Conservation (phyloP, 2,329 filamentous ascomycete species). For the Fusarium chlamydosporum region DNA sequence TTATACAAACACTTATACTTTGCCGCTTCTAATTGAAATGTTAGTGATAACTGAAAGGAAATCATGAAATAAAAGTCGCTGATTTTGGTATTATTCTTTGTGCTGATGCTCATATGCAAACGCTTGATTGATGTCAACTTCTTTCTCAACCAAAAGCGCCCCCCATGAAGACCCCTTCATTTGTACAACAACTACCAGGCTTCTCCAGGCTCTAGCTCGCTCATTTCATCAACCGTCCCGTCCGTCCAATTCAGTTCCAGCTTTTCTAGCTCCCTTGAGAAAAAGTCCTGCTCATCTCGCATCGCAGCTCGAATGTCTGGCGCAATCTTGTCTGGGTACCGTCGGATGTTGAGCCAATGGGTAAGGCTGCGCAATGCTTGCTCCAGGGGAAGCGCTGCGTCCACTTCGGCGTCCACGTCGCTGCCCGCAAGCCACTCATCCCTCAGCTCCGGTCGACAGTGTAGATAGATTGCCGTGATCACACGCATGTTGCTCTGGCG, state of each 20-base stretch:
- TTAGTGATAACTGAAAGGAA: neutral
- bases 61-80: neutral
- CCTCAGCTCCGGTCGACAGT: constrained; percentile 90
- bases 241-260: constrained; percentile 70
- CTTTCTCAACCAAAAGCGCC: constrained; percentile 10
- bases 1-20: neutral
- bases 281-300: constrained; percentile 83
- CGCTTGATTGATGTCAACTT: neutral
- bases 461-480: constrained; percentile 95
- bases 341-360: constrained; percentile 91
- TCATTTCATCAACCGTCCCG: constrained; percentile 54
- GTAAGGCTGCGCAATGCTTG: constrained; percentile 90
- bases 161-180: constrained; percentile 13
- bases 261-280: constrained; percentile 81
- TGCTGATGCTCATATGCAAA: constrained; percentile 9
- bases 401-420: constrained; percentile 93
- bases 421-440: constrained; percentile 96
- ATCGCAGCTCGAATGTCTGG: constrained; percentile 69
- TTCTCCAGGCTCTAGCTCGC: constrained; percentile 55
- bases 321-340: constrained; percentile 84
- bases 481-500: constrained; percentile 98
- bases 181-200: constrained; percentile 39
- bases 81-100: constrained; percentile 10
- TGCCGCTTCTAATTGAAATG: neutral
- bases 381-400: constrained; percentile 91